A percentile compares a stretch with the other conserved stretches of the same genome.
Conservation (phyloP, 2,329 filamentous ascomycete genomes). For the Calycina herbarum region DNA sequence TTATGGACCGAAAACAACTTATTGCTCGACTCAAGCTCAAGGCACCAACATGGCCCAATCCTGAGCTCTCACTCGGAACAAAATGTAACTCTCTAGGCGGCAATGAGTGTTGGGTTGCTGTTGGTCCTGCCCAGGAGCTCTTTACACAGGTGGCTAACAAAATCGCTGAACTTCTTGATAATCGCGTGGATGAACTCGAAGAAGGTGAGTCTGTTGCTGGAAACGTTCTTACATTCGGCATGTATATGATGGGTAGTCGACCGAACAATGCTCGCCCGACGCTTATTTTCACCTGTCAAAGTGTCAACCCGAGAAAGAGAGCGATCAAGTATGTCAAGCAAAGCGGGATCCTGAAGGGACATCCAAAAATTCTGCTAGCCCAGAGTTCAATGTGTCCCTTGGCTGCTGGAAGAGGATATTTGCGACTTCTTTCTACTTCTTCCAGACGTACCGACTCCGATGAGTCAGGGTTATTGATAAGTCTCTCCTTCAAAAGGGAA, state of each 20-base stretch:
- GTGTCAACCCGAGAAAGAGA: slow-evolving; percentile 9
- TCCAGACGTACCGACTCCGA: too few relatives aligned
- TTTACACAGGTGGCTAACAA: slow-evolving; percentile 1
- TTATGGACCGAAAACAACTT: too few relatives aligned
- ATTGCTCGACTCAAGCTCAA: too few relatives aligned
- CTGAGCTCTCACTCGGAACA: slow-evolving; percentile 10
- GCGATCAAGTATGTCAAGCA: not conserved
- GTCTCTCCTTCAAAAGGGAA: too few relatives aligned
- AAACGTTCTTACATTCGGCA: slow-evolving; percentile 13
- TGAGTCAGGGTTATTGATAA: too few relatives aligned
- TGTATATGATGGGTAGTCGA: slow-evolving; percentile 14
- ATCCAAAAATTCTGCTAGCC: too few relatives aligned
- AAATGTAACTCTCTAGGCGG: slow-evolving; percentile 5
- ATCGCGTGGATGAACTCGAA: slow-evolving; percentile 13
- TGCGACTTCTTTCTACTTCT: too few relatives aligned
- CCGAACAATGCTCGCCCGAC: not conserved
- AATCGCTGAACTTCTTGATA: slow-evolving; percentile 13
- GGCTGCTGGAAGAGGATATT: too few relatives aligned
- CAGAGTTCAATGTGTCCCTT: too few relatives aligned
- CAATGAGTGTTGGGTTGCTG: slow-evolving; percentile 14
- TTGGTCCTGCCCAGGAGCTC: slow-evolving; percentile 11
- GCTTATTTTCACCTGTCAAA: slow-evolving; percentile 9
- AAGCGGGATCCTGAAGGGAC: too few relatives aligned
- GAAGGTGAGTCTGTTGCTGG: slow-evolving; percentile 13
- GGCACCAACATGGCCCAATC: slow-evolving; percentile 6